A percentile compares a stretch with the other conserved stretches of the same genome.
These are phyloP conservation scores for Moesziomyces sp. DNA, from an alignment of 1,284 basidiomycete species.

Conservation along the genomic window DNA sequence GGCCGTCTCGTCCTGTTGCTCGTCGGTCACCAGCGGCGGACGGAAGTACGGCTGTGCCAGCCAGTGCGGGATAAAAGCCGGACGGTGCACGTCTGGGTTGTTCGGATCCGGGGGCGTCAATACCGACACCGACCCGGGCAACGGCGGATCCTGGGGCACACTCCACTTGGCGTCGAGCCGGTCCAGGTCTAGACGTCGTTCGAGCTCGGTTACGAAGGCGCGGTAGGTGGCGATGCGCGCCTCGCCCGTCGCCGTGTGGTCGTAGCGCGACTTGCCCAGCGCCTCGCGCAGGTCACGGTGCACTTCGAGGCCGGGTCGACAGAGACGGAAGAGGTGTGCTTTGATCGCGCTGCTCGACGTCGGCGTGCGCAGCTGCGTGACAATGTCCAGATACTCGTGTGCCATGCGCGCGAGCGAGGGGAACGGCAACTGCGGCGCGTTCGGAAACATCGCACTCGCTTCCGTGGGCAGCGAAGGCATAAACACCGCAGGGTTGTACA, in stretches of 20 bases:
- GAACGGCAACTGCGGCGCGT: slow-evolving; percentile 69
- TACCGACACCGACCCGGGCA: slow-evolving; percentile 29
- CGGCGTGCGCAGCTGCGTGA: slow-evolving; percentile 77
- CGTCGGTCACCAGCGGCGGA: slow-evolving; percentile 64
- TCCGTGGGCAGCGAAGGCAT: slow-evolving; percentile 4
- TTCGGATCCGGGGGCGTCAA: slow-evolving; percentile 24
- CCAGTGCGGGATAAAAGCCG: slow-evolving; percentile 80
- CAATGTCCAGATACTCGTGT: slow-evolving; percentile 86
- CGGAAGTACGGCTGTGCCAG: slow-evolving; percentile 86
- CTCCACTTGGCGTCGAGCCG: slow-evolving; percentile 16
- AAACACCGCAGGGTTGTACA: slow-evolving; percentile 93
- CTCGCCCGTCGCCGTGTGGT: slow-evolving; percentile 65
- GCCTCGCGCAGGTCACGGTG: slow-evolving; percentile 80
- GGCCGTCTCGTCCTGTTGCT: slow-evolving; percentile 2
- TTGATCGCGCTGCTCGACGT: slow-evolving; percentile 84
- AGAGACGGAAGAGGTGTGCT: slow-evolving; percentile 90
- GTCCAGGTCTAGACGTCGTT: slow-evolving; percentile 75
- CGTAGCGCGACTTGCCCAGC: slow-evolving; percentile 71
- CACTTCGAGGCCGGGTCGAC: slow-evolving; percentile 79
- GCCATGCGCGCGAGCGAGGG: slow-evolving; percentile 78
- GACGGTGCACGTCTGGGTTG: slow-evolving; percentile 65
- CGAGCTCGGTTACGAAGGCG: slow-evolving; percentile 76
- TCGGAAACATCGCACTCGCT: slow-evolving; percentile 35
- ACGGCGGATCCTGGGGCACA: slow-evolving; percentile 13
- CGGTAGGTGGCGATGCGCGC: slow-evolving; percentile 73